Evolutionary conservation across 805 yeast species (phyloP).

Genomic region (Blastobotrys muscicola): DNA sequence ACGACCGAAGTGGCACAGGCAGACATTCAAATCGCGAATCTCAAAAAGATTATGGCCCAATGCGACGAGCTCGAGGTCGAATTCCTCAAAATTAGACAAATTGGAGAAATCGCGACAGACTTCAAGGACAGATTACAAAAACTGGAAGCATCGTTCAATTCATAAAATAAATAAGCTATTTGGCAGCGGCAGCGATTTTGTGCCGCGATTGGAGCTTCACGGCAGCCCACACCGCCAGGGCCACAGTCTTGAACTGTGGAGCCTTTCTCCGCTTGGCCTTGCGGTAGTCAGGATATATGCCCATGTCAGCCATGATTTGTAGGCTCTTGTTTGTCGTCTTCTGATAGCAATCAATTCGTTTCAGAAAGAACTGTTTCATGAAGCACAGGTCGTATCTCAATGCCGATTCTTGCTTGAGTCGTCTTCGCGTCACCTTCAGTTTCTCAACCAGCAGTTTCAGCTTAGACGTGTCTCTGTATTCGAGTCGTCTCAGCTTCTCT

Average conservation of each 20-base stretch:
- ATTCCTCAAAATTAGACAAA: slow-evolving; percentile 44
- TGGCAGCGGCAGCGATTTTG: slow-evolving; percentile 3
- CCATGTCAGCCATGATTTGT: slow-evolving; percentile 21
- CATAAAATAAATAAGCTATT: neutral
- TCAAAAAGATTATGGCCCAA: slow-evolving; percentile 30
- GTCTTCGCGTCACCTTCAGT: slow-evolving; percentile 15
- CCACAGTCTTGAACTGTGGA: slow-evolving; percentile 19
- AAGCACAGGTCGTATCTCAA: slow-evolving; percentile 25
- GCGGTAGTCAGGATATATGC: slow-evolving; percentile 22
- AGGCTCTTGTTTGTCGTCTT: slow-evolving; percentile 23
- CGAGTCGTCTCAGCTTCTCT: slow-evolving; percentile 5
- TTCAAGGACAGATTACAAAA: slow-evolving; percentile 31
- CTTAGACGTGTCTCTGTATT: slow-evolving; percentile 1
- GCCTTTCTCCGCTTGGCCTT: slow-evolving; percentile 1
- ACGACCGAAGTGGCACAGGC: slow-evolving; percentile 11
- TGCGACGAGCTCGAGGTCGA: slow-evolving; percentile 45
- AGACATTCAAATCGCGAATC: slow-evolving; percentile 25
- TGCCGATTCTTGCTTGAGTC: slow-evolving; percentile 13
- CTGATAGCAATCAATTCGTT: slow-evolving; percentile 23
- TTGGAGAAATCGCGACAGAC: slow-evolving; percentile 35
- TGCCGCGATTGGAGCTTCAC: slow-evolving; percentile 21
- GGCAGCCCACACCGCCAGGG: slow-evolving; percentile 23
- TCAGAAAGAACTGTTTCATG: slow-evolving; percentile 24
- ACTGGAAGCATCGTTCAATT: neutral
- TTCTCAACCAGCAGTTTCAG: slow-evolving; percentile 14